Percentiles rank a stretch among this genome's conserved stretches.
These are phyloP conservation scores for Magnolia officinalis DNA, from an alignment of 164 flowering plant species.

Conservation along the genomic window DNA sequence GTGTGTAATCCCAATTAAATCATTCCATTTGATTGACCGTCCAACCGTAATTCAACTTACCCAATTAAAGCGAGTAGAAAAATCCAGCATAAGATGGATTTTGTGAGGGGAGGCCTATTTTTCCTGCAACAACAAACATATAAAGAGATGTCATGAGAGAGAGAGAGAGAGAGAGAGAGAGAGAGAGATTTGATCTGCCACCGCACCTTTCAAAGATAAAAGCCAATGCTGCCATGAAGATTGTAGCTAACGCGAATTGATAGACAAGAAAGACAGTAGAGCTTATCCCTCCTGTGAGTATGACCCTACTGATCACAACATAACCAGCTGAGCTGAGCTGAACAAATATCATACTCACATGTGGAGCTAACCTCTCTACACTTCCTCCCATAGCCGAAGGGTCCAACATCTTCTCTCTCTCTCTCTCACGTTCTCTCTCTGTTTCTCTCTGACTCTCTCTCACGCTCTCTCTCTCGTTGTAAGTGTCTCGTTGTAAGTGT, in stretches of 20 bases:
- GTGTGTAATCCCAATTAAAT: no score
- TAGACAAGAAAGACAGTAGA: conserved; percentile 19
- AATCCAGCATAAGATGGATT: neutral
- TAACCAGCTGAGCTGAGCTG: conserved; percentile 21
- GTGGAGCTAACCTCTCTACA: conserved; percentile 4
- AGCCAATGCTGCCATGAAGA: conserved; percentile 17
- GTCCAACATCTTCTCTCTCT: neutral
- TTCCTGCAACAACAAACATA: neutral
- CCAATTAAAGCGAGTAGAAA: conserved; percentile 9
- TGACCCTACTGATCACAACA: conserved; percentile 16
- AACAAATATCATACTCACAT: conserved; percentile 10
- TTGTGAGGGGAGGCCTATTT: conserved; percentile 5
- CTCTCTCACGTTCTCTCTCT: no score
- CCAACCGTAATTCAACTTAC: neutral
- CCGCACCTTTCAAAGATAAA: conserved; percentile 20
- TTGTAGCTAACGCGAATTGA: conserved; percentile 20
- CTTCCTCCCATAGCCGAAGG: neutral
- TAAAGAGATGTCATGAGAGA: neutral
- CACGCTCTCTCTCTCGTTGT: no score
- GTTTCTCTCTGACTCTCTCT: no score
- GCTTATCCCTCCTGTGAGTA: conserved; percentile 18
- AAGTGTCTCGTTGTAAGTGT: neutral
- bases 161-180: no score
- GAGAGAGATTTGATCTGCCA: no score
- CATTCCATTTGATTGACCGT: no score